Conservation (phyloP, 2,329 filamentous ascomycete species). For the Xylariales sp. region DNA sequence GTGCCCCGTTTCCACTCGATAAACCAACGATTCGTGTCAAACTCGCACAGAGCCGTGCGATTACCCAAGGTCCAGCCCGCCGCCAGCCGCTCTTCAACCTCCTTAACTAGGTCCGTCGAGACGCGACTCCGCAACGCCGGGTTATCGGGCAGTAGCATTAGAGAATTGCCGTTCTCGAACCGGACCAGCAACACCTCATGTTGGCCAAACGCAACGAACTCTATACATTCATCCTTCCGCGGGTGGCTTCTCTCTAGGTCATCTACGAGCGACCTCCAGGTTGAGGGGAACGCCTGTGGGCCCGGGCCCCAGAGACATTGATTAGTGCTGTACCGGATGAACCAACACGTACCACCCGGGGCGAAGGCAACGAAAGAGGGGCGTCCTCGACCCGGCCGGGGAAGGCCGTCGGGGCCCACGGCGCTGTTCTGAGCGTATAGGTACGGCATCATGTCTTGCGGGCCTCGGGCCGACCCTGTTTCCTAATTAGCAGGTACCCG, state of each 20-base stretch:
- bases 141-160: slow-evolving; percentile 24
- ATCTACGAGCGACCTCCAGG: slow-evolving; percentile 14
- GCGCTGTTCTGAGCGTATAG: neutral
- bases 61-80: slow-evolving; percentile 32
- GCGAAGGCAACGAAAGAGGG: slow-evolving; percentile 26
- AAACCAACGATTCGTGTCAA: slow-evolving; percentile 31
- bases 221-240: slow-evolving; percentile 31
- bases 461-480: slow-evolving; percentile 26
- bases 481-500: neutral
- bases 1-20: slow-evolving; percentile 33
- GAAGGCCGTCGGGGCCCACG: slow-evolving; percentile 7
- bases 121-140: slow-evolving; percentile 18
- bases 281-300: slow-evolving; percentile 4
- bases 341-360: slow-evolving; percentile 27
- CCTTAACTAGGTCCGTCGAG: slow-evolving; percentile 13
- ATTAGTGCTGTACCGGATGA: slow-evolving; percentile 28
- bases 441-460: slow-evolving; percentile 24
- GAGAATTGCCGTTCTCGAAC: slow-evolving; percentile 33
- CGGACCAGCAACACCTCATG: slow-evolving; percentile 24
- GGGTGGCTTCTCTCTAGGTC: slow-evolving; percentile 29
- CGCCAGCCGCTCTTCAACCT: slow-evolving; percentile 27
- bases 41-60: slow-evolving; percentile 27
- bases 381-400: slow-evolving; percentile 20
- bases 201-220: slow-evolving; percentile 30
- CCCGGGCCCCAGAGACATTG: slow-evolving; percentile 25